These are phyloP conservation scores for Puccinellia tenuiflora DNA, from an alignment of 176 grass and related monocot species.

Conservation along the genomic window DNA sequence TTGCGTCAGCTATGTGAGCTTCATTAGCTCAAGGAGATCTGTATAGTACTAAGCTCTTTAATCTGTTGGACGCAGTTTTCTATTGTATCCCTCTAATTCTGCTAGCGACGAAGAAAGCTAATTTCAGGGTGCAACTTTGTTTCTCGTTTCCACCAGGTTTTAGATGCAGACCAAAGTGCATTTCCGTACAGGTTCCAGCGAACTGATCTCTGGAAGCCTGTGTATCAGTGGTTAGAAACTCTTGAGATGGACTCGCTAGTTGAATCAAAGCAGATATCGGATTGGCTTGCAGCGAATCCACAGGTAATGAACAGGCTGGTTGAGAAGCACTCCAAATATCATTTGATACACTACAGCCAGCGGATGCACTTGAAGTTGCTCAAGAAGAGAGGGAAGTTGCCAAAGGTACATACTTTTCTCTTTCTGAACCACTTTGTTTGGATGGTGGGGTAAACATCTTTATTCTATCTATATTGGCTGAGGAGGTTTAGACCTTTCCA, in stretches of 20 bases:
- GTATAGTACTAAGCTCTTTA: background rate
- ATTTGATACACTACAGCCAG: slow-evolving; percentile 94
- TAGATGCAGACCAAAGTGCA: slow-evolving; percentile 60
- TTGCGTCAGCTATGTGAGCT: slow-evolving; percentile 1
- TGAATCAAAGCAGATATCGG: slow-evolving; percentile 67
- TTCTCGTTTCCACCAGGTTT: slow-evolving; percentile 34
- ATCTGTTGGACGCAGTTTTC: background rate
- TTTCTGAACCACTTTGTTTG: slow-evolving; percentile 1
- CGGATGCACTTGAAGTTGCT: slow-evolving; percentile 93
- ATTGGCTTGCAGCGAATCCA: slow-evolving; percentile 70
- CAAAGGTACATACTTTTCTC: slow-evolving; percentile 54
- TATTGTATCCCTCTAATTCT: background rate
- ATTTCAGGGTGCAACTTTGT: background rate
- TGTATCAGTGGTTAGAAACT: slow-evolving; percentile 81
- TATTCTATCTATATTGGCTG: background rate
- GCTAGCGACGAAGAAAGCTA: background rate
- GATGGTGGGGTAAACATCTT: background rate
- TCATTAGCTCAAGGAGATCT: background rate
- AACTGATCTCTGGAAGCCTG: slow-evolving; percentile 91
- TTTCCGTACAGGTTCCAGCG: slow-evolving; percentile 89
- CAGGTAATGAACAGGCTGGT: slow-evolving; percentile 59
- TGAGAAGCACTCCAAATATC: slow-evolving; percentile 92
- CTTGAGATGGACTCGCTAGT: slow-evolving; percentile 67
- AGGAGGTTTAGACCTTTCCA: background rate
- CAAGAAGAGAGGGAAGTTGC: slow-evolving; percentile 87